Base-by-base conservation (phyloP, 257 asterid genomes). In the Verbena officinalis region DNA sequence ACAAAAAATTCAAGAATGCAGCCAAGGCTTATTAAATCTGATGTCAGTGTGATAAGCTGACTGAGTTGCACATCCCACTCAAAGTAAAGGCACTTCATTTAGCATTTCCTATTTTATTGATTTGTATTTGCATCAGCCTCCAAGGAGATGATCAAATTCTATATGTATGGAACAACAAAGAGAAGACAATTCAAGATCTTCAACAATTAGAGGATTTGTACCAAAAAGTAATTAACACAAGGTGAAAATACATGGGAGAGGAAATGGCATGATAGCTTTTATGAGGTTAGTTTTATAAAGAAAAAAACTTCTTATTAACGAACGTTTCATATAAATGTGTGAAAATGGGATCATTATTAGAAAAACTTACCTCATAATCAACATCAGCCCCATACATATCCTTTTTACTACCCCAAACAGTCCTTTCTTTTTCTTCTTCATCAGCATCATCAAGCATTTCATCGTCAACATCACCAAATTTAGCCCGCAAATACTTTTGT, bases 401-500 rank as follows among this genome's bases (percentile, higher is more conserved):
- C 40, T 67, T 69, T 39, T 75, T 78, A 54, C 71, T 68, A 57
- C 86, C 79, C 98, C 98, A 85, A 71, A 77, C 71, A 14, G 67
- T 46, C 65, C 64, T 67, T 55, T 77, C 73, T 20, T 69, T 57
- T 62, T 84, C 88, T 58, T 77, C 89, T 55, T 90, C 95, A 20
- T 83, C 89, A 52, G 77, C 75, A 11, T 79, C 95, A 53, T 84
- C 92, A 46, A 81, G 79, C 72, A 39, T 62, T 84, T 80, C 92
- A 71, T 87, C 97, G 40, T 87, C 96, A 57, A 65, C 80, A 60
- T 80, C 97, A n/a, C 96, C 99, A 74, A 76, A 75, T 73, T 77
- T 81, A 36, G 80, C 75, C 45, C 66, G 73, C 73, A 90, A 42
- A 71, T 60, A 80, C 71, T 80, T 90, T 50, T 86, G 91, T 45